These are phyloP conservation scores for Alternaria ventricosa DNA, from an alignment of 2,329 filamentous ascomycete genomes.

Conservation along the genomic window DNA sequence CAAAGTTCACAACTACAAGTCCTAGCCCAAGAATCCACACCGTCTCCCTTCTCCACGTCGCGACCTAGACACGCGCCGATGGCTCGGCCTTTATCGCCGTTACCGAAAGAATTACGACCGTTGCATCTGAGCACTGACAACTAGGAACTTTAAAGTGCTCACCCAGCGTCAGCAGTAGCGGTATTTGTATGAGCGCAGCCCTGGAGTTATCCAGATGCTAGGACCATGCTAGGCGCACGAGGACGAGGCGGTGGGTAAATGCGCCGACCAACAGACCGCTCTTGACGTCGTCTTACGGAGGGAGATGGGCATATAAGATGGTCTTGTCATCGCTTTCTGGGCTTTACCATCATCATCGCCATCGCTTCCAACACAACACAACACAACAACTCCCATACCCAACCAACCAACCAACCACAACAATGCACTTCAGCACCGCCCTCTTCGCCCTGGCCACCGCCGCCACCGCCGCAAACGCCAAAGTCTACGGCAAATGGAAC, in stretches of 20 bases:
- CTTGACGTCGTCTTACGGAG: neutral
- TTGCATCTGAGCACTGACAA: neutral
- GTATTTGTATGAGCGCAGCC: neutral
- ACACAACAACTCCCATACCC: neutral
- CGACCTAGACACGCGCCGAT: neutral
- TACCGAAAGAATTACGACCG: neutral
- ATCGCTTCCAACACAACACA: neutral
- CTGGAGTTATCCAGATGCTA: neutral
- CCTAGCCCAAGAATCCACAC: neutral
- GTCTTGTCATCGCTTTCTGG: neutral
- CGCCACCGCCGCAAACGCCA: neutral
- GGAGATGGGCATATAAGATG: neutral
- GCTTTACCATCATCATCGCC: neutral
- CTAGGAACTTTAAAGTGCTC: neutral
- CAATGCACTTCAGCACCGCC: constrained; percentile 3
- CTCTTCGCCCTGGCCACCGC: constrained; percentile 3
- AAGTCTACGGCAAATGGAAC: neutral
- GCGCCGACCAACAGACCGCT: neutral
- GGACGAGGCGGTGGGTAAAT: neutral
- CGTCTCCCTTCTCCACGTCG: neutral
- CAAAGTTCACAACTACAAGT: neutral
- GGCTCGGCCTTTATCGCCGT: neutral
- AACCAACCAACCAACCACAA: neutral
- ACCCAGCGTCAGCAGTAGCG: neutral
- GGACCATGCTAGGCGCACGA: neutral